Base-by-base conservation (phyloP, 768 basidiomycete species). In the Kwoniella heveanensis region DNA sequence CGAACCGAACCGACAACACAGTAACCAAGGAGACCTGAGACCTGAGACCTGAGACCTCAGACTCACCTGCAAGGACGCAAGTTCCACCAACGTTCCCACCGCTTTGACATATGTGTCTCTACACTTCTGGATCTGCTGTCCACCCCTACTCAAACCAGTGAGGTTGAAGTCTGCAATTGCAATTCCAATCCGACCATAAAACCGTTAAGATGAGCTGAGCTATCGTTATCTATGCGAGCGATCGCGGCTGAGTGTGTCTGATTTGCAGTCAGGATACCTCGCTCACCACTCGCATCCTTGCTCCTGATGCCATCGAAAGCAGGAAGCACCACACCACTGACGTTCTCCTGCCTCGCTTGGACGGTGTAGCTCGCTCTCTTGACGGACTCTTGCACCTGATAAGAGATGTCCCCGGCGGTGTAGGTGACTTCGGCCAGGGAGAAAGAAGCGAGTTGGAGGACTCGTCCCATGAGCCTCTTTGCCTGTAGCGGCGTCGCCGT, bases 351-450 rank as follows among this genome's bases (percentile, higher is more conserved):
- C 80, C 88, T 92, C 15, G 94, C 89, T 81, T 89, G 90, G 46
- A 99, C 93, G 71, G 87, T 88, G 84, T 98, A 98, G 0, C 90
- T 86, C 0, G 95, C 96, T 30, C 87, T 84, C 76, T 90, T 90
- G 27, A 92, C 94, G 69, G 92, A 90, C 79, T 98, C 95, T 79
- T 98, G 96, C 5, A 99, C 92, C 67, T 96, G 90, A 81, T 98
- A 99, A 50, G 91, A 87, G 76, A 99, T 98, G 77, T 98, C 96
- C 26, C 83, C 83, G 9, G 96, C 95, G 32, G 94, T 88, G 82
- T 98, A 99, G 21, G 94, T 95, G 68, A 99, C 96, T 81, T 98
- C 95, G 0, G 96, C 96, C 83, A 98, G 89, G 47, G 94, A 96
- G 84, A 99, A 96, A 46, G 96, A 98, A 25, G 96, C 96, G 54